Evolutionary conservation across 1,284 basidiomycete genomes (phyloP).

Genomic region (Rugosomyces carneus): DNA sequence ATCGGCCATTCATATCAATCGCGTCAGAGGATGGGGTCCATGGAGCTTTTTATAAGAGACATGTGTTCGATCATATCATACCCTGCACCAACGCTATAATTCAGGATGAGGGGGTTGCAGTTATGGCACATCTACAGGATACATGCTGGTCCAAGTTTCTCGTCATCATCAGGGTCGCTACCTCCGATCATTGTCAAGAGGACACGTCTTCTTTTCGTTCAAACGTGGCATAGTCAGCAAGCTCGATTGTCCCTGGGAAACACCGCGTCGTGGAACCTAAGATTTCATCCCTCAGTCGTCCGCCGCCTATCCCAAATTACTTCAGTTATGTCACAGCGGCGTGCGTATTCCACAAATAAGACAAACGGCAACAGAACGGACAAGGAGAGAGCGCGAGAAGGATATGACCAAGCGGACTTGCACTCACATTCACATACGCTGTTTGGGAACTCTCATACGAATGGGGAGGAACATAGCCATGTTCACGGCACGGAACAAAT

Average conservation of each 20-base stretch:
- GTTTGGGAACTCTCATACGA: conserved; percentile 62
- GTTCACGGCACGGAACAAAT: conserved; percentile 66
- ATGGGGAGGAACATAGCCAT: conserved; percentile 58
- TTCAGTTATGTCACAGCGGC: conserved; percentile 28
- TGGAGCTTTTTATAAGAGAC: conserved; percentile 4
- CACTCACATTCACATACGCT: conserved; percentile 48
- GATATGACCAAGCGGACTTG: conserved; percentile 25
- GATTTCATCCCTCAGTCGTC: conserved; percentile 10
- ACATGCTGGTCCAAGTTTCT: conserved; percentile 5
- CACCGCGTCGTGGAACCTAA: conserved; percentile 21
- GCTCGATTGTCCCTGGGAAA: conserved; percentile 22
- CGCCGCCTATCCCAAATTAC: conserved; percentile 4
- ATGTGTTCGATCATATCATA: conserved; percentile 3
- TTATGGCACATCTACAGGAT: conserved; percentile 15
- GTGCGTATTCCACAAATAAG: conserved; percentile 27
- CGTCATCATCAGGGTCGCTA: conserved; percentile 9
- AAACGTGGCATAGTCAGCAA: conserved; percentile 17
- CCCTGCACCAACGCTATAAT: conserved; percentile 6
- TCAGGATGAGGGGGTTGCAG: conserved; percentile 16
- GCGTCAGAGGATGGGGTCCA: neutral
- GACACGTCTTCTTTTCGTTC: conserved; percentile 23
- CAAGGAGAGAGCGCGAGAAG: conserved; percentile 4
- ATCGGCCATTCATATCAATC: neutral
- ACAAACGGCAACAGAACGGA: conserved; percentile 7
- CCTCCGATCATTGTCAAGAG: conserved; percentile 9